phyloP scores from a whole-genome alignment of 768 basidiomycete species.

The Paxillus ammoniavirescens region DNA sequence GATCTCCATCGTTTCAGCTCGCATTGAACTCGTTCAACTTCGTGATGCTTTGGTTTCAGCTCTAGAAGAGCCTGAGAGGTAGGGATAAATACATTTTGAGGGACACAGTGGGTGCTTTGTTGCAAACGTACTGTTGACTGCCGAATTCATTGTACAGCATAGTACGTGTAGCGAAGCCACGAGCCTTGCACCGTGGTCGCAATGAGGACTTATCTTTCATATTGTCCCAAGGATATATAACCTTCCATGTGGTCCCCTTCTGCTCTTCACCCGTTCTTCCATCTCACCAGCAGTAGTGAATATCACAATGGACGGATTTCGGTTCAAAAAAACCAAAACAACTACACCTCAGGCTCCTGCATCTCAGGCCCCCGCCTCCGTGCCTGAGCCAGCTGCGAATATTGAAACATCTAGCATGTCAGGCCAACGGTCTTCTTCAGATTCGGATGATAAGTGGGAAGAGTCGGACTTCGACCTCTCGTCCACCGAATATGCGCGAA shows the following conservation, averaged over 20 bases:
- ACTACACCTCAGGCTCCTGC: neutral
- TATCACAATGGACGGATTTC: constrained; percentile 5
- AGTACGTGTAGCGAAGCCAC: no score
- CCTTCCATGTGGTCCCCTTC: neutral
- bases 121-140: no score
- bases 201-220: neutral
- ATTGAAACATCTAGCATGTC: neutral
- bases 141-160: no score
- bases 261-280: neutral
- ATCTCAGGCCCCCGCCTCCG: no score
- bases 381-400: no score
- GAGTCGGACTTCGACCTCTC: constrained; percentile 18
- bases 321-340: neutral
- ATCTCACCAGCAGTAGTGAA: neutral
- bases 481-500: constrained; percentile 39
- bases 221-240: neutral
- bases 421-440: constrained; percentile 7
- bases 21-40: no score
- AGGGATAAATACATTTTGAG: constrained; percentile 1
- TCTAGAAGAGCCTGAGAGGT: constrained; percentile 63
- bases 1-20: no score
- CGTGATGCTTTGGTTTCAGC: constrained; percentile 20
- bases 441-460: constrained; percentile 13
- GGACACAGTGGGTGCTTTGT: no score
- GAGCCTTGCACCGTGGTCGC: neutral